phyloP scores from a whole-genome alignment of 2,329 filamentous ascomycete species.

The Aspergillus ochraceoroseus region DNA sequence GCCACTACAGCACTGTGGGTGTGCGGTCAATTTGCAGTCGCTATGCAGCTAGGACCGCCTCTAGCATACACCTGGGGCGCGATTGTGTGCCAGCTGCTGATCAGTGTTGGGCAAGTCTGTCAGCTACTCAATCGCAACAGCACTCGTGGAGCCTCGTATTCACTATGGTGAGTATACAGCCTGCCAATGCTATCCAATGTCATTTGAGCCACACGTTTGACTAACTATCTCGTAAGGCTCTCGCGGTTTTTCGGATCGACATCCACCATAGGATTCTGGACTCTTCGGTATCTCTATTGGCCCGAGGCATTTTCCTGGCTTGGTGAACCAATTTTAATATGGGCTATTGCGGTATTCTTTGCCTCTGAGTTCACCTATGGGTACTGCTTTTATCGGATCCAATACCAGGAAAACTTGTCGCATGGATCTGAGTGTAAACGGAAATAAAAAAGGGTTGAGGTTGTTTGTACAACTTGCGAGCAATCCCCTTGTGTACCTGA shows the following conservation, averaged over 20 bases:
- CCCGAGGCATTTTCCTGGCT: conserved; percentile 14
- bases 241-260: conserved; percentile 14
- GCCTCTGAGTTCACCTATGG: conserved; percentile 13
- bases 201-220: no score
- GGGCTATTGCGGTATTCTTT: conserved; percentile 12
- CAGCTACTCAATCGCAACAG: conserved; percentile 16
- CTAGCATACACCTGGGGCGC: conserved; percentile 16
- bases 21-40: conserved; percentile 9
- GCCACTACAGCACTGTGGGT: conserved; percentile 7
- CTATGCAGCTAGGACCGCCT: conserved; percentile 11
- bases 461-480: no score
- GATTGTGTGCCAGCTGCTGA: conserved; percentile 12
- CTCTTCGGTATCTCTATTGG: conserved; percentile 15
- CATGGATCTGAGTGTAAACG: conserved; percentile 2
- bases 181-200: neutral
- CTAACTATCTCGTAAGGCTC: conserved; percentile 10
- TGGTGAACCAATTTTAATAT: conserved; percentile 13
- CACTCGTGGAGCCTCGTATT: conserved; percentile 19
- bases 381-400: conserved; percentile 10
- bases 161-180: conserved; percentile 12
- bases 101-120: conserved; percentile 14
- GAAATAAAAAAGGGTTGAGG: neutral
- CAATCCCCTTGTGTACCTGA: no score
- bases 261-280: conserved; percentile 11
- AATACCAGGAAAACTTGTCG: conserved; percentile 2